phyloP scores from a whole-genome alignment of 2,329 filamentous ascomycete species.

The Apiospora rasikravindrae region DNA sequence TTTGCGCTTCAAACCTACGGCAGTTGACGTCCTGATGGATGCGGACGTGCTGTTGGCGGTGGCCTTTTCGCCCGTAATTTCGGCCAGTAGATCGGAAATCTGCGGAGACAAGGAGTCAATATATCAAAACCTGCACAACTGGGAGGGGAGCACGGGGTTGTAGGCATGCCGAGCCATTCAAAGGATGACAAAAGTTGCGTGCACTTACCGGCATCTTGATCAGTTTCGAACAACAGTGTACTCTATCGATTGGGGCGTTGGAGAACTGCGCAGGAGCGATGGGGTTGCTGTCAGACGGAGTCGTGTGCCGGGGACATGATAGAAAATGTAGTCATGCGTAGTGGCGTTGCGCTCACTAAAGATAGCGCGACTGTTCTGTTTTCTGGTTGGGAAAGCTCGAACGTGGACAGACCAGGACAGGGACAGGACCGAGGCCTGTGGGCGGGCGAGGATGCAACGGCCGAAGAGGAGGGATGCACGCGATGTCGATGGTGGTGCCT shows the following conservation, averaged over 20 bases:
- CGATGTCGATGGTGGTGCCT: not conserved
- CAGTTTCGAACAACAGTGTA: not conserved
- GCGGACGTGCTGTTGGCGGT: slow-evolving; percentile 40
- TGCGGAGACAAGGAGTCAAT: slow-evolving; percentile 29
- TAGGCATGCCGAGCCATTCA: not conserved
- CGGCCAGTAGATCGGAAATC: slow-evolving; percentile 65
- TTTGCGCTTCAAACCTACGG: slow-evolving; percentile 57
- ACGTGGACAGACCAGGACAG: not conserved
- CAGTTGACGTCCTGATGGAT: slow-evolving; percentile 34
- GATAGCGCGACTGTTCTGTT: slow-evolving; percentile 20
- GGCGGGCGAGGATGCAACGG: not conserved
- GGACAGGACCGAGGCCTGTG: not conserved
- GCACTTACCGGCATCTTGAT: slow-evolving; percentile 19
- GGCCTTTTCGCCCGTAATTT: slow-evolving; percentile 62
- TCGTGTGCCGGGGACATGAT: slow-evolving; percentile 20
- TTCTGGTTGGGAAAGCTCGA: slow-evolving; percentile 3
- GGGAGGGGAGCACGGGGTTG: not conserved
- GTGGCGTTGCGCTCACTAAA: slow-evolving; percentile 20
- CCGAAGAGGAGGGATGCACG: slow-evolving; percentile 4
- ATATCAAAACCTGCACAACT: not conserved
- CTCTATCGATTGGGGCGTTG: not conserved
- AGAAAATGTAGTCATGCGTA: slow-evolving; percentile 19
- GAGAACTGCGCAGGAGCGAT: slow-evolving; percentile 7
- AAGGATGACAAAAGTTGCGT: not conserved
- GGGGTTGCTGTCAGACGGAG: slow-evolving; percentile 15